Evolutionary conservation across 257 asterid genomes (phyloP).

Genomic region (Solanum boliviense): DNA sequence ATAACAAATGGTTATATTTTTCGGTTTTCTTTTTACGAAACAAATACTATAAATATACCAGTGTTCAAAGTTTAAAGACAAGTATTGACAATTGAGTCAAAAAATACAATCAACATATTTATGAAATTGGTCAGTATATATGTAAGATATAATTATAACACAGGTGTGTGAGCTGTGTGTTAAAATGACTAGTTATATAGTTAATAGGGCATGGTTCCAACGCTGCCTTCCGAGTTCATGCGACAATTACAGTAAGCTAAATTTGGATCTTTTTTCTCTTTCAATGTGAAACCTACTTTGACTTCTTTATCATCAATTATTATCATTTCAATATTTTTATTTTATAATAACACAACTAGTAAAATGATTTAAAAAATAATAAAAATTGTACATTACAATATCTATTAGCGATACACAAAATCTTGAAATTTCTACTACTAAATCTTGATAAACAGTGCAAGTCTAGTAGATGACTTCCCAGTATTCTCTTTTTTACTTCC

Average conservation of each 20-base stretch:
- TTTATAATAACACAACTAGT: not conserved
- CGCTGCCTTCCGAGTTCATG: not conserved
- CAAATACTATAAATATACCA: not conserved
- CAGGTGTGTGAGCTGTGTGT: slow-evolving; percentile 2
- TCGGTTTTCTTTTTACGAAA: not conserved
- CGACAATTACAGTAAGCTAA: slow-evolving; percentile 2
- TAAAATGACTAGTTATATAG: slow-evolving; percentile 16
- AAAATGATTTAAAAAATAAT: not conserved
- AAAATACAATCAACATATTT: not conserved
- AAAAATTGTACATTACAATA: not conserved
- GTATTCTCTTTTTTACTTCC: not conserved
- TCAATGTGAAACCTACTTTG: not conserved
- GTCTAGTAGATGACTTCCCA: not conserved
- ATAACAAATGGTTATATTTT: not conserved
- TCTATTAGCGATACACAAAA: not conserved
- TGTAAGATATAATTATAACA: not conserved
- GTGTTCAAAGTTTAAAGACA: not conserved
- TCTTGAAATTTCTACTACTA: not conserved
- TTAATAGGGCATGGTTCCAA: slow-evolving; percentile 11
- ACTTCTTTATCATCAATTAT: not conserved
- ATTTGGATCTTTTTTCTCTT: not conserved
- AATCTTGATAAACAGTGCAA: not conserved
- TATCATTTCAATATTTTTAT: not conserved
- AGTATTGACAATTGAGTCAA: not conserved
- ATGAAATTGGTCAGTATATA: not conserved